A percentile compares a stretch with the other conserved stretches of the same genome.
Evolutionary conservation across 805 yeast species (phyloP).

Genomic region (Metschnikowia amazonensis): DNA sequence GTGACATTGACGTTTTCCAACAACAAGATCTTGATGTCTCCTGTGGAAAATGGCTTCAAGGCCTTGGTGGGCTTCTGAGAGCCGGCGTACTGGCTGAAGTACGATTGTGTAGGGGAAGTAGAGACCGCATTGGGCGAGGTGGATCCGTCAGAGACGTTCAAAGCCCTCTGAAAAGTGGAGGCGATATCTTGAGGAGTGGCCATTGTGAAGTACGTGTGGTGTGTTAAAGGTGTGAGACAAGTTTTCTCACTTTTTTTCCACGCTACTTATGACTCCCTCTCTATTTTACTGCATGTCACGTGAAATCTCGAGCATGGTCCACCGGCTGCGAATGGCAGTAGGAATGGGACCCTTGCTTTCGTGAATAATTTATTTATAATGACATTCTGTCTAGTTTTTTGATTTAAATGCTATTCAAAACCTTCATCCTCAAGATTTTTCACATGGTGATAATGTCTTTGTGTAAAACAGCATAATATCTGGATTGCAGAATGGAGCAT

Average conservation of each 20-base stretch:
- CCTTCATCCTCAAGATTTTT: no score
- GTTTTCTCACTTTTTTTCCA: slow-evolving; percentile 6
- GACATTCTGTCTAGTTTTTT: no score
- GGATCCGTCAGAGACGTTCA: slow-evolving; percentile 39
- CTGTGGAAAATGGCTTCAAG: slow-evolving; percentile 91
- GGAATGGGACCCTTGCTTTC: background rate
- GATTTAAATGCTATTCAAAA: no score
- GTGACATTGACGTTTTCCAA: slow-evolving; percentile 92
- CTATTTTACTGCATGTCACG: slow-evolving; percentile 5
- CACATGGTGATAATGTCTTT: no score
- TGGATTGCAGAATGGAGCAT: no score
- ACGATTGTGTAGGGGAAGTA: slow-evolving; percentile 79
- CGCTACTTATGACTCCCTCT: slow-evolving; percentile 3
- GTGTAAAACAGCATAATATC: no score
- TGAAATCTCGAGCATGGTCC: slow-evolving; percentile 5
- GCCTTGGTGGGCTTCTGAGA: slow-evolving; percentile 57
- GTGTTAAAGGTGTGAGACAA: slow-evolving; percentile 1
- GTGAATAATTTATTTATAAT: background rate
- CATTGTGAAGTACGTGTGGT: slow-evolving; percentile 36
- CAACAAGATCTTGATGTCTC: slow-evolving; percentile 86
- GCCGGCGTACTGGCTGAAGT: slow-evolving; percentile 51
- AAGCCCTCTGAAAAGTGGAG: slow-evolving; percentile 51
- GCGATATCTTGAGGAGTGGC: slow-evolving; percentile 67
- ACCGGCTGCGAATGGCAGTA: background rate
- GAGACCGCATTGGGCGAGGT: slow-evolving; percentile 65